A percentile compares a stretch with the other conserved stretches of the same genome.
Evolutionary conservation across 352 stramenopile genomes (phyloP).

Genomic region (Globisporangium iwayamae): DNA sequence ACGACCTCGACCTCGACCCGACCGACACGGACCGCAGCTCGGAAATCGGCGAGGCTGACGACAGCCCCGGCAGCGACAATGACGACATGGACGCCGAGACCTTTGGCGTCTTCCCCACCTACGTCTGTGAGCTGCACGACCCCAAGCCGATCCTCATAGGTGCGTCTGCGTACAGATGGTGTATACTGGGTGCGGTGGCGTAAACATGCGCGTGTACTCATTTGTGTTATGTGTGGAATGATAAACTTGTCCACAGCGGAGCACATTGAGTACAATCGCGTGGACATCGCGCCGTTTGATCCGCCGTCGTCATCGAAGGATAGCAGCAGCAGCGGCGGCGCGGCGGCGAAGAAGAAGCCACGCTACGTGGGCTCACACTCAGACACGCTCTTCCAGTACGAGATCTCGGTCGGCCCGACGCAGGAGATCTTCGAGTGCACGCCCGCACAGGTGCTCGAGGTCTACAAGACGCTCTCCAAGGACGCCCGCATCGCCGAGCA

Average conservation of each 20-base stretch:
- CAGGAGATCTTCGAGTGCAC: conserved; percentile 66
- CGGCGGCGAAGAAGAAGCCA: conserved; percentile 18
- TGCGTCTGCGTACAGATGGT: conserved; percentile 15
- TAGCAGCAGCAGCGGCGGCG: conserved; percentile 17
- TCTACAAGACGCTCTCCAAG: conserved; percentile 53
- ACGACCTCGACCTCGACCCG: conserved; percentile 25
- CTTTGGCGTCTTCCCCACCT: conserved; percentile 48
- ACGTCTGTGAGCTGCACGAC: conserved; percentile 75
- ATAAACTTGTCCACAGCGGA: conserved; percentile 31
- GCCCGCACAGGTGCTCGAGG: conserved; percentile 44
- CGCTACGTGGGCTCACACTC: conserved; percentile 22
- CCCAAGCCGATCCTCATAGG: conserved; percentile 67
- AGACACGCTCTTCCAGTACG: conserved; percentile 52
- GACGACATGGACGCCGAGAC: conserved; percentile 30
- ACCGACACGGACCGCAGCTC: conserved; percentile 33
- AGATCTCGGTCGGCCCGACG: conserved; percentile 55
- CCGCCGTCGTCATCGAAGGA: conserved; percentile 21
- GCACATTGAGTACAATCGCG: conserved; percentile 54
- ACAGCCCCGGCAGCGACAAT: conserved; percentile 20
- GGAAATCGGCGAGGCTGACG: conserved; percentile 21
- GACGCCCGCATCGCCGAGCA: conserved; percentile 48
- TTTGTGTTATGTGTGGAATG: conserved; percentile 8
- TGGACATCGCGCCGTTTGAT: conserved; percentile 47
- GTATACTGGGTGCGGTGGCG: background rate
- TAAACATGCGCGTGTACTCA: conserved; percentile 10